Percentiles rank a stretch among this genome's conserved stretches.
Evolutionary conservation across 78 protist species (phyloP).

Genomic region (Dictyostelium brefeldianum): DNA sequence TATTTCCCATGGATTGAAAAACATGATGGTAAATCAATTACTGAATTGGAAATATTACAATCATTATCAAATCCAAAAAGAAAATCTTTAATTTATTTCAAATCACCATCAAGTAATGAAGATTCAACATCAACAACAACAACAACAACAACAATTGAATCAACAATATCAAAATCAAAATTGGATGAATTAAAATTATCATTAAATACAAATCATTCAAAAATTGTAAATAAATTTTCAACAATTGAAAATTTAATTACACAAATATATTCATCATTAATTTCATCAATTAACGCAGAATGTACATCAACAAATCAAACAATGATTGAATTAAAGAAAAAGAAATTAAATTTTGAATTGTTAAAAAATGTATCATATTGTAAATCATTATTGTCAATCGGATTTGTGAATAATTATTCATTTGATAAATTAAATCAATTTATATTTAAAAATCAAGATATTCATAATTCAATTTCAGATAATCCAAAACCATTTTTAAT

Average conservation of each 20-base stretch:
- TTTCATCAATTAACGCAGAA: slow-evolving; percentile 20
- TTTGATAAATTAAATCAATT: slow-evolving; percentile 6
- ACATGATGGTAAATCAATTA: background rate
- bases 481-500: background rate
- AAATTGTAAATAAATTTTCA: background rate
- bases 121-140: background rate
- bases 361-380: slow-evolving; percentile 40
- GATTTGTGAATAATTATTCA: background rate
- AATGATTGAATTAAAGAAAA: no score
- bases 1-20: slow-evolving; percentile 38
- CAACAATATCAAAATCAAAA: background rate
- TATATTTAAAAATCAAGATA: background rate
- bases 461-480: background rate
- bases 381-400: slow-evolving; percentile 8
- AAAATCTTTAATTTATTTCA: background rate
- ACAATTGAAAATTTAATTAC: background rate
- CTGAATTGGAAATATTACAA: slow-evolving; percentile 60
- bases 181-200: background rate
- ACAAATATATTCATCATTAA: background rate
- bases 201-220: slow-evolving; percentile 1
- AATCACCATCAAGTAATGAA: background rate
- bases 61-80: background rate
- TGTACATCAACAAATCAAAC: background rate
- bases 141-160: background rate
- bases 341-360: background rate